A percentile compares a stretch with the other conserved stretches of the same genome.
These are phyloP conservation scores for Globisporangium recalcitrans DNA, from an alignment of 352 stramenopile species.

Conservation along the genomic window DNA sequence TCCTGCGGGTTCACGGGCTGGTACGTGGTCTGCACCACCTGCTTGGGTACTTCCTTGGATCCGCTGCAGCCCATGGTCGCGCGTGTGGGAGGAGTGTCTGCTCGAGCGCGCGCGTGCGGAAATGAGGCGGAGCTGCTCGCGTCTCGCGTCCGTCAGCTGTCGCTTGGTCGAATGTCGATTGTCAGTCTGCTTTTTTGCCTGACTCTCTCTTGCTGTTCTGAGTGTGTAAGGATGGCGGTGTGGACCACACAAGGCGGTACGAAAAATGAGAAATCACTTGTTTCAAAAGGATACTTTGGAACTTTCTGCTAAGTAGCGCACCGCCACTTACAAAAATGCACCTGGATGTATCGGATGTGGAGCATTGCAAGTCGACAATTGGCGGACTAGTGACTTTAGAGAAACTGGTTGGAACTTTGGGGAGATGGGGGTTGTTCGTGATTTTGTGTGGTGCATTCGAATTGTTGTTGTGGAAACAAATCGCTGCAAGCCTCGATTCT, in stretches of 20 bases:
- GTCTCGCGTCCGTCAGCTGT: not conserved
- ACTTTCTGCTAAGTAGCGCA: not conserved
- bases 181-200: not conserved
- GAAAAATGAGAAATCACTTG: conserved; percentile 3
- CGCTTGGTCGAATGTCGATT: conserved; percentile 10
- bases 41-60: conserved; percentile 11
- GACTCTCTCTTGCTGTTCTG: conserved; percentile 11
- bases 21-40: not conserved
- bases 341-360: too few species aligned
- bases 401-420: not conserved
- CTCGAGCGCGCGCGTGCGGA: conserved; percentile 1
- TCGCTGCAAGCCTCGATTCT: too few species aligned
- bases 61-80: conserved; percentile 13
- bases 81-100: not conserved
- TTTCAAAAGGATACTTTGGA: not conserved
- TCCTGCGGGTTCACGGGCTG: conserved; percentile 9
- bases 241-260: conserved; percentile 1
- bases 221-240: not conserved
- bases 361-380: not conserved
- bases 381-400: not conserved
- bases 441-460: too few species aligned
- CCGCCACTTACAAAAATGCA: too few species aligned
- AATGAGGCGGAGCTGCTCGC: conserved; percentile 6
- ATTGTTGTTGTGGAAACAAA: too few species aligned
- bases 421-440: not conserved